Base-by-base conservation (phyloP, 345 rosid genomes). In the Ricinus communis region DNA sequence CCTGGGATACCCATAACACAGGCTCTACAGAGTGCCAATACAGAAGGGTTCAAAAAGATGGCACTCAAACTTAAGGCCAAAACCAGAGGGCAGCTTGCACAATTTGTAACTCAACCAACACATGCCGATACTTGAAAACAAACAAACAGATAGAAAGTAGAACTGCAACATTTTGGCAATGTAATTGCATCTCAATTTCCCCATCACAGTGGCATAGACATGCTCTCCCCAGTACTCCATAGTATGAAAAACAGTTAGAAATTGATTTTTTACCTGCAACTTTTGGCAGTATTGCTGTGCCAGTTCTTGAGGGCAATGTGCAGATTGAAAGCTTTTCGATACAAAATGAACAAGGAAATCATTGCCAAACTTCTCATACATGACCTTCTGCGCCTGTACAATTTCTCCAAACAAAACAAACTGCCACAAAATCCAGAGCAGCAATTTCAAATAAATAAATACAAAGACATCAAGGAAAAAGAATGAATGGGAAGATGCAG, bases 281-380 rank as follows among this genome's bases (percentile, higher is more conserved):
- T 87, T 92, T 73, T 89, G 93, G 80, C 97, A 80, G 71, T 87
- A 92, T 75, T 92, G 93, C 53, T 85, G 86, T 25, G 85, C 93
- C 82, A 90, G 77, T 78, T 87, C 86, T 68, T 67, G 93, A 58
- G 89, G 92, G 71, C 93, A 87, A 59, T 77, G 84, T 28, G 76
- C 83, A 22, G 90, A 71, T 49, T 83, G 79, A 71, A 92, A 83
- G 63, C 79, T 76, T 77, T 87, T 83, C 1, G 91, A 83, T 75
- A 87, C 80, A 62, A 95, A 83, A 70, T 81, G 82, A 62, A 77
- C 59, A 66, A 91, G 91, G 80, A 90, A 92, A 46, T 82, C 89
- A 72, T 87, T 79, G 58, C 99, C 99, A 80, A 89, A 90, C 74
- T 83, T 87, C 84, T 90, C 99, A 62, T 89, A 92, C 97, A 95